A percentile compares a stretch with the other conserved stretches of the same genome.
Conservation (phyloP, 148 eudicot genomes). For the Beta vulgaris region DNA sequence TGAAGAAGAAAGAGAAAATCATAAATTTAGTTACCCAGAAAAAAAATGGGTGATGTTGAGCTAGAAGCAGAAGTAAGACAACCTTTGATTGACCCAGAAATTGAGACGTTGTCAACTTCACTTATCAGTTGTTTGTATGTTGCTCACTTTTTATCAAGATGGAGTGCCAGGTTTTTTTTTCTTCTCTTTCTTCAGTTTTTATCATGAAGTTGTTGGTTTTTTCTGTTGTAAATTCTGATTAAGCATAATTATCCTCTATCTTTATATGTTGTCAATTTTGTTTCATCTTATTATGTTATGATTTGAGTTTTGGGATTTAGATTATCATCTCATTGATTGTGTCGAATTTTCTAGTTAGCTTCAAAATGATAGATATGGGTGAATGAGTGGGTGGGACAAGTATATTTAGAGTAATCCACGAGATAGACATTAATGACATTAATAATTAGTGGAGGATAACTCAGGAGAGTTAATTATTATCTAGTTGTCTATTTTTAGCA, state of each 20-base stretch:
- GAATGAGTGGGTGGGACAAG: too few relatives aligned
- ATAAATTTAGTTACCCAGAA: background rate
- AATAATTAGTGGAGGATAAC: too few relatives aligned
- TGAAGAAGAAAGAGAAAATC: too few relatives aligned
- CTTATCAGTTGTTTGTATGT: constrained; percentile 49
- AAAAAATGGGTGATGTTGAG: background rate
- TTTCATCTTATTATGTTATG: background rate
- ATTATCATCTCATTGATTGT: background rate
- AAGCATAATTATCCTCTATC: too few relatives aligned
- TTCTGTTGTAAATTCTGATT: background rate
- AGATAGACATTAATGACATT: too few relatives aligned
- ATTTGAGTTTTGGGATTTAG: background rate
- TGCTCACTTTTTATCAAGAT: constrained; percentile 79
- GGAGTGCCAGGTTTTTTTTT: constrained; percentile 70
- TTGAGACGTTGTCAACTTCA: constrained; percentile 35
- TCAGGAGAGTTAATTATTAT: too few relatives aligned
- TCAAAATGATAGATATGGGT: too few relatives aligned
- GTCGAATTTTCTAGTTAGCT: background rate
- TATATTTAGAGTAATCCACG: too few relatives aligned
- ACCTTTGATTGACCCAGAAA: constrained; percentile 18
- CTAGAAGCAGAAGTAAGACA: constrained; percentile 8
- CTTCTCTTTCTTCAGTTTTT: background rate
- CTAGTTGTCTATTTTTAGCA: too few relatives aligned
- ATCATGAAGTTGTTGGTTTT: background rate
- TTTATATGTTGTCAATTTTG: background rate